Base-by-base conservation (phyloP, 352 stramenopile species). In the Pythium utonaiense region DNA sequence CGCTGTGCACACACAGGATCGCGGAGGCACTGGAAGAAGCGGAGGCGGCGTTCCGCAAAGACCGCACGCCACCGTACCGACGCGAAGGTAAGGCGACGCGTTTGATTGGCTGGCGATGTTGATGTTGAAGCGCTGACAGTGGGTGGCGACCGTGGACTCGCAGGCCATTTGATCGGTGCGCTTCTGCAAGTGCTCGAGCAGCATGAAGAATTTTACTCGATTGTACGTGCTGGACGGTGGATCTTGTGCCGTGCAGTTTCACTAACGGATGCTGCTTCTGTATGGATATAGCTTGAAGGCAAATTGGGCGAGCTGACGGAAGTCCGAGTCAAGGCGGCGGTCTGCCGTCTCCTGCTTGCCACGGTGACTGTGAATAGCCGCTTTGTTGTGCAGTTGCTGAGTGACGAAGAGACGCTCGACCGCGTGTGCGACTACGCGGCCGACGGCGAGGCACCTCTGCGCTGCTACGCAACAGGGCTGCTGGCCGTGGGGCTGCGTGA, bases 161-260 rank as follows among this genome's bases (percentile, higher is more conserved):
- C 25, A 89, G 82, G 82, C 8, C 80, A 95, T 34, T 66, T 92
- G 57, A 91, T 95, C 59, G 85, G 85, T 16, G 83, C 83, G 57
- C 44, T 95, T 24, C 64, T 93, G 38, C 81, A 83, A 21, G 69
- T 86, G n/a, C 65, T 95, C n/a, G 85, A 91, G 31, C 75, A 92
- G 44, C 83, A 87, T 36, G 80, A 90, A 41, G 83, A 93, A 10
- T 95, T 95, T 40, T 95, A 95, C 57, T 60, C 78, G 1, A 83
- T 88, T 77, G 83, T 92, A 63, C 4, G 70, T 51, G 0, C 57
- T 8, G 7, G 40, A 10, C 5, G 16, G 25, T 47, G n/a, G 25
- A 21, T 30, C n/a, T 38, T 28, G 30, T 28, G 21, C 34, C 65
- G 42, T 17, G 55, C 38, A 38, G 6, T 19, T 13, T 30, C 6